Conservation (phyloP, 352 stramenopile genomes). For the Phytopythium aichiense region DNA sequence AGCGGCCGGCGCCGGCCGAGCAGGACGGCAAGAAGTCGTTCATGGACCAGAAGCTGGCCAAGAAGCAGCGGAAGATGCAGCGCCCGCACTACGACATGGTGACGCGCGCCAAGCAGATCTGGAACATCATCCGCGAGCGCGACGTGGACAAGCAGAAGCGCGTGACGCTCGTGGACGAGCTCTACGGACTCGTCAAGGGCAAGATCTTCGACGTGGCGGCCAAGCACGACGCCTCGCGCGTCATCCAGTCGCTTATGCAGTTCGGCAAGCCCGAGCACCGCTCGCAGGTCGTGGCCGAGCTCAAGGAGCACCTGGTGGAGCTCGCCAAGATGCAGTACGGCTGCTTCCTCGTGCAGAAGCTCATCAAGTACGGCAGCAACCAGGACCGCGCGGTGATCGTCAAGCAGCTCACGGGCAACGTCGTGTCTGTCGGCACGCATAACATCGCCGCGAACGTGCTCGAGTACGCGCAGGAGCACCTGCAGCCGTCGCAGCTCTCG, state of each 20-base stretch:
- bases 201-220: slow-evolving; percentile 94
- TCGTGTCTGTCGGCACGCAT: slow-evolving; percentile 92
- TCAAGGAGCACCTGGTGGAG: slow-evolving; percentile 91
- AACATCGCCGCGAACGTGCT: slow-evolving; percentile 92
- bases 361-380: slow-evolving; percentile 93
- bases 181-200: slow-evolving; percentile 90
- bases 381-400: slow-evolving; percentile 75
- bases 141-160: slow-evolving; percentile 82
- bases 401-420: slow-evolving; percentile 92
- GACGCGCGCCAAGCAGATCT: slow-evolving; percentile 92
- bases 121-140: slow-evolving; percentile 92
- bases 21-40: slow-evolving; percentile 77
- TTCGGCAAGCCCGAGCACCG: slow-evolving; percentile 89
- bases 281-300: slow-evolving; percentile 85
- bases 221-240: slow-evolving; percentile 94
- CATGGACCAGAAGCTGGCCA: slow-evolving; percentile 85
- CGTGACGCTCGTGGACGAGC: slow-evolving; percentile 85
- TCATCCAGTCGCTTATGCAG: slow-evolving; percentile 95
- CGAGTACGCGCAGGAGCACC: slow-evolving; percentile 87
- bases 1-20: slow-evolving; percentile 46
- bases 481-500: slow-evolving; percentile 84
- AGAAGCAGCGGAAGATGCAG: slow-evolving; percentile 94
- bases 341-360: slow-evolving; percentile 96
- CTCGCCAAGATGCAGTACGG: slow-evolving; percentile 96
- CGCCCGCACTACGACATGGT: slow-evolving; percentile 93